Percentiles rank a stretch among this genome's conserved stretches.
Conservation (phyloP, 2,329 filamentous ascomycete genomes). For the Aspergillus caelatus region DNA sequence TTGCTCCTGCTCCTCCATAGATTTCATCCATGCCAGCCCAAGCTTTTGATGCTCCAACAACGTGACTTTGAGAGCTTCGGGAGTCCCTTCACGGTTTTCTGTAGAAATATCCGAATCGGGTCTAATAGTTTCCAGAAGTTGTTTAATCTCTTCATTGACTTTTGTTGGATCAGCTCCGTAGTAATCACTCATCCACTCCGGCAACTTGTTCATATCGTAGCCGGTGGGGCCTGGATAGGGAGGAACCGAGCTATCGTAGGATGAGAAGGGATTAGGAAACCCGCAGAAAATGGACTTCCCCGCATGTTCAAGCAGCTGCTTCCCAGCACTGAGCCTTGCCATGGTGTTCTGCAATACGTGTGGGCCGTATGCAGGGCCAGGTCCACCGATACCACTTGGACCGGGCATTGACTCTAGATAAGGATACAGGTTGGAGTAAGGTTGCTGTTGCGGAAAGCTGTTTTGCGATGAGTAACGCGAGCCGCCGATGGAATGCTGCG, state of each 20-base stretch:
- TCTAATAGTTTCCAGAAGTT: slow-evolving; percentile 71
- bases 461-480: neutral
- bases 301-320: slow-evolving; percentile 15
- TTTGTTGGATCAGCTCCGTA: slow-evolving; percentile 50
- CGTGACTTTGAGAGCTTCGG: slow-evolving; percentile 66
- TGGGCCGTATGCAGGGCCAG: slow-evolving; percentile 17
- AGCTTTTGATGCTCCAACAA: slow-evolving; percentile 83
- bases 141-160: slow-evolving; percentile 68
- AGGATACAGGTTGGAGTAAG: neutral
- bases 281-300: slow-evolving; percentile 13
- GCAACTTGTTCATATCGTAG: slow-evolving; percentile 5
- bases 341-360: slow-evolving; percentile 23
- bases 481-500: neutral
- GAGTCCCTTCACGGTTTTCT: slow-evolving; percentile 68
- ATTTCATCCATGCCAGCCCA: slow-evolving; percentile 74
- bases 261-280: slow-evolving; percentile 7
- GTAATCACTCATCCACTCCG: slow-evolving; percentile 14
- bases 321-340: slow-evolving; percentile 22
- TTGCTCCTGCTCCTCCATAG: slow-evolving; percentile 69
- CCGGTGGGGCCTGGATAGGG: neutral
- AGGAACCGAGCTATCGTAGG: neutral
- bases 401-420: slow-evolving; percentile 1
- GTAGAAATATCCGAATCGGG: slow-evolving; percentile 68
- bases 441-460: neutral
- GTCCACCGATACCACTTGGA: slow-evolving; percentile 7